Evolutionary conservation across 371 early-diverging fungal genomes (phyloP).

Genomic region (Rhizopus sp.): DNA sequence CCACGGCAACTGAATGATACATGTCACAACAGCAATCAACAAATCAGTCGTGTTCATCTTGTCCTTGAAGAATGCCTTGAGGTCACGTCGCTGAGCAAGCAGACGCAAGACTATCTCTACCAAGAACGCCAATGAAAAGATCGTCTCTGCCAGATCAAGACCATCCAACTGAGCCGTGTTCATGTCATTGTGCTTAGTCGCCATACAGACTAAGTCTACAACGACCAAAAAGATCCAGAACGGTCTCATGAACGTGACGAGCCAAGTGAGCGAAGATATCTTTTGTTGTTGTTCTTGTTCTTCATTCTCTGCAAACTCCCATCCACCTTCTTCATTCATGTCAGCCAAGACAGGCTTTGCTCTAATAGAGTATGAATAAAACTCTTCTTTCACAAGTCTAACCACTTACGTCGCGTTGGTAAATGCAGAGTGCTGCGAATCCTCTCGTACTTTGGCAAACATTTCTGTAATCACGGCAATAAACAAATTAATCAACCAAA

Average conservation of each 20-base stretch:
- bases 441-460: slow-evolving; percentile 74
- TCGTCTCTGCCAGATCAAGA: slow-evolving; percentile 48
- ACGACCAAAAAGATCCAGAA: slow-evolving; percentile 55
- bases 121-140: slow-evolving; percentile 57
- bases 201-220: slow-evolving; percentile 59
- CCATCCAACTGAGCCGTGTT: slow-evolving; percentile 22
- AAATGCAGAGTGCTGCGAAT: slow-evolving; percentile 67
- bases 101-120: slow-evolving; percentile 57
- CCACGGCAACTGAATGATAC: slow-evolving; percentile 55
- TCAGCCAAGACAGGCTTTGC: slow-evolving; percentile 48
- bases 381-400: neutral
- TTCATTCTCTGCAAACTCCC: slow-evolving; percentile 39
- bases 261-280: slow-evolving; percentile 8
- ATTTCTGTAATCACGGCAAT: slow-evolving; percentile 73
- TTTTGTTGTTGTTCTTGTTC: slow-evolving; percentile 11
- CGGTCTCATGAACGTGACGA: slow-evolving; percentile 39
- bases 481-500: slow-evolving; percentile 72
- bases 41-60: slow-evolving; percentile 55
- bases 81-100: slow-evolving; percentile 33
- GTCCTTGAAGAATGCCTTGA: slow-evolving; percentile 48
- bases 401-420: slow-evolving; percentile 46
- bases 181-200: slow-evolving; percentile 46
- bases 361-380: slow-evolving; percentile 11
- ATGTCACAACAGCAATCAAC: slow-evolving; percentile 53
- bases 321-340: slow-evolving; percentile 44